Evolutionary conservation across 495 filamentous ascomycete genomes (phyloP), one percentile per base, ranked within the genome.

Genomic region (Podospora sp.): DNA sequence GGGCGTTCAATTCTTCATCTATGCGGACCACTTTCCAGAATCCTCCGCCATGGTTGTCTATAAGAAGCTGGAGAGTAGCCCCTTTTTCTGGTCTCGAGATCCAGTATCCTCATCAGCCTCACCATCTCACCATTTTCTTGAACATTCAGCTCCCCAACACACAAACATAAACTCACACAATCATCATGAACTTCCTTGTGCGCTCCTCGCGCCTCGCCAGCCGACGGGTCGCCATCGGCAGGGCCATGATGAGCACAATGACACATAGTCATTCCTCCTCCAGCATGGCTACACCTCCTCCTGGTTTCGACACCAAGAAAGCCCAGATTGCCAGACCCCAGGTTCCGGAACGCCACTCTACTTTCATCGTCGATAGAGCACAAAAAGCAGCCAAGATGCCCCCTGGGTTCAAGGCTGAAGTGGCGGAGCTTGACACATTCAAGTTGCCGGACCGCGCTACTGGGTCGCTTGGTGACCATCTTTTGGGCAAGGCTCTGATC

Each of bases 401-500:
- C 8, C 80, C 80, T 1, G 70, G 75, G 18, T 74, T 67, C 68
- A 73, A 69, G 29, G 80, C 80, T 20, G 29, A 64, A 20, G 72
- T 75, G 50, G 76, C 73, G 52, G 33, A 63, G 8, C 72, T 82
- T 24, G 60, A 73, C 53, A 81, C 77, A 22, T 80, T 81, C 60
- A 55, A 60, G 55, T 65, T 82, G 52, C 80, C 80, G 9, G 57
- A 69, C 12, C 58, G 55, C n/a, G 69, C 79, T 25, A 74, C 73
- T 0, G 75, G 72, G 1, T 68, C 69, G 46, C 26, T 61, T 3
- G 64, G 66, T 16, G 71, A 80, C 68, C 51, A 53, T 21, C 65
- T 65, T 20, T 69, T 81, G 35, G 80, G 76, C n/a, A 68, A 73
- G 24, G 76, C 73, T 21, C 69, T 83, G 57, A 70, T 83, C 55